Evolutionary conservation across 768 basidiomycete species (phyloP).

Genomic region (Obba rivulosa): DNA sequence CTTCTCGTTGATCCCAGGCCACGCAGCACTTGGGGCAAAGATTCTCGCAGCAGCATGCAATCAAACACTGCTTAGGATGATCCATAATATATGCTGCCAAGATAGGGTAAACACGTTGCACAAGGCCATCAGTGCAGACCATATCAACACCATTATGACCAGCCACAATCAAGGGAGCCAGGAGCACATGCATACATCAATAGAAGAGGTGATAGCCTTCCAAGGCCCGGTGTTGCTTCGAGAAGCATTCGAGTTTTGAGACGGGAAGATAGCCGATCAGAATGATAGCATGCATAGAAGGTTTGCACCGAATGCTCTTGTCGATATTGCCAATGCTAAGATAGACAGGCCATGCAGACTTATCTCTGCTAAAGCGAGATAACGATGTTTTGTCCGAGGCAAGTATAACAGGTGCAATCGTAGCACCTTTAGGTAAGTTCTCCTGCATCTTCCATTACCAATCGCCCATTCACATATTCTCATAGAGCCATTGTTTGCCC

Average conservation of each 20-base stretch:
- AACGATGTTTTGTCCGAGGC: constrained; percentile 42
- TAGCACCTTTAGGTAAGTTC: constrained; percentile 21
- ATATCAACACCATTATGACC: constrained; percentile 18
- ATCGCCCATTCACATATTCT: constrained; percentile 19
- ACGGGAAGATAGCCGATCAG: constrained; percentile 26
- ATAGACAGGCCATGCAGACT: constrained; percentile 29
- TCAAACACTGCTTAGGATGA: constrained; percentile 24
- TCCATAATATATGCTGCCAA: constrained; percentile 20
- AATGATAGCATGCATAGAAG: constrained; percentile 9
- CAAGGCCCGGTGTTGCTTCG: constrained; percentile 4
- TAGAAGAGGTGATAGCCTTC: constrained; percentile 22
- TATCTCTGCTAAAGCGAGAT: constrained; percentile 32
- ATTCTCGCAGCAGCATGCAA: constrained; percentile 11
- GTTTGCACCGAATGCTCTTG: constrained; percentile 15
- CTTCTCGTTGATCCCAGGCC: constrained; percentile 6
- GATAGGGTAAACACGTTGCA: constrained; percentile 17
- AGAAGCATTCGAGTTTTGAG: constrained; percentile 23
- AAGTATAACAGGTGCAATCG: constrained; percentile 35
- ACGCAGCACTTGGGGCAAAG: constrained; percentile 20
- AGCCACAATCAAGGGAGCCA: constrained; percentile 17
- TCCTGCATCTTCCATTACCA: constrained; percentile 25
- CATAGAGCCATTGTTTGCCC: constrained; percentile 16
- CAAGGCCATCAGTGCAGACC: constrained; percentile 15
- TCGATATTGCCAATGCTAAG: constrained; percentile 25
- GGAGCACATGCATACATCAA: constrained; percentile 12